Evolutionary conservation across 2,329 filamentous ascomycete species (phyloP), one percentile per base, ranked within the genome.

Genomic region (Xylariales sp.): DNA sequence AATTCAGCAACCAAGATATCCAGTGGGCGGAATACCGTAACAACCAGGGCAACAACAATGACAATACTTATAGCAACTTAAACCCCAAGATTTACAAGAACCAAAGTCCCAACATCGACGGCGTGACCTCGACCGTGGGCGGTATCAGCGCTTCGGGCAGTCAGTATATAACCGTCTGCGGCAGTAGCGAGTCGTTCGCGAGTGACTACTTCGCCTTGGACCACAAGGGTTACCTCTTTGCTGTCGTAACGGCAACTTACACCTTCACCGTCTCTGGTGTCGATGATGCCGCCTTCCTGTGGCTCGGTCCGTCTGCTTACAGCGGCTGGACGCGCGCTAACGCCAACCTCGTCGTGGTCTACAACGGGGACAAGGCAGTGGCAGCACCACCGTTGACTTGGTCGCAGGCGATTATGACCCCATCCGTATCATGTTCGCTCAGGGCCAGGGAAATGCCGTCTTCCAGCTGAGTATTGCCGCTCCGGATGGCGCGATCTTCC

Each of bases 151-250:
- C 20, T 14, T 15, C 14, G 2, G 35, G 35, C 10, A 24, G 24
- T 3, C 11, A 14, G 21, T 4, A 12, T 1, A 6, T 38, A 11
- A 27, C 11, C 5, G 22, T 38, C 9, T 38, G 28, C 4, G 24
- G 22, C n/a, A 38, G 35, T 15, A 28, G 22, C 24, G n/a, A 8
- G 8, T 15, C 21, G 12, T 38, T 38, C 21, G 10, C 14, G 21
- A 19, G 21, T 15, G 35, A 25, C 35, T 38, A 27, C 21, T 38
- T 38, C 9, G 35, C 24, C 6, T 15, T 38, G 11, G 22, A 38
- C 24, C 35, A 38, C 35, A 25, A 28, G 21, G 35, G 35, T 22
- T 38, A 38, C 24, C 21, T 38, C 15, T 38, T 38, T 18, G 35
- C 35, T 7, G 14, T 20, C 0, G n/a, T 12, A 2, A 12, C 21